These are phyloP conservation scores for Plasmodium berghei DNA, from an alignment of 169 alveolate genomes.

Conservation along the genomic window DNA sequence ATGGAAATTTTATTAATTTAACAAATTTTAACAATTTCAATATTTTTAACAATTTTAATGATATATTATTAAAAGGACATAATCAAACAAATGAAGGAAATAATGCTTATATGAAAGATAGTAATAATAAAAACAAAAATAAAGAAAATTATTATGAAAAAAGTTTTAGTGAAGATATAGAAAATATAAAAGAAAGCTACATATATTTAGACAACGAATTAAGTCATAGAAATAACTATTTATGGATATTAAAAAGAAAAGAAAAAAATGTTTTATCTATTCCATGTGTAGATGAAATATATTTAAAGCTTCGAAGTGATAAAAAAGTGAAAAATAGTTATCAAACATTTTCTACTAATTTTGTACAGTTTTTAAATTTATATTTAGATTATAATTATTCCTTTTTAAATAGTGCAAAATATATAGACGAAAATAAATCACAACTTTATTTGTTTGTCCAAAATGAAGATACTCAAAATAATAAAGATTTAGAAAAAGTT, in stretches of 20 bases:
- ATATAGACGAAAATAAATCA: conserved; percentile 8
- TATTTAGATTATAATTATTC: conserved; percentile 40
- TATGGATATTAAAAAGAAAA: conserved; percentile 13
- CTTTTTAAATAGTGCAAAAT: conserved; percentile 27
- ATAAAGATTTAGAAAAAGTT: not conserved
- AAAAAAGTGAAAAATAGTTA: not conserved
- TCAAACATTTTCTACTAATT: not conserved
- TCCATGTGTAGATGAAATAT: conserved; percentile 11
- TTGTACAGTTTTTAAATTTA: conserved; percentile 8
- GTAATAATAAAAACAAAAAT: not conserved
- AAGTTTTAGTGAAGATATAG: not conserved
- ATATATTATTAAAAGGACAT: not conserved
- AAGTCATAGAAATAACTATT: not conserved
- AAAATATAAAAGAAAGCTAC: not conserved
- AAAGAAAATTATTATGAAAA: not conserved
- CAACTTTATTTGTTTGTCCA: conserved; percentile 18
- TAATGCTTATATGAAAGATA: not conserved
- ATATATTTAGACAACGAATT: conserved; percentile 12
- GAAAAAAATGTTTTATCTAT: not conserved
- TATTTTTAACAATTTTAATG: conserved; percentile 40
- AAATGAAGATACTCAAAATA: not conserved
- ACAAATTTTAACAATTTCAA: conserved; percentile 3
- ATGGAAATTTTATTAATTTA: conserved; percentile 28
- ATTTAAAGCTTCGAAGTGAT: not conserved
- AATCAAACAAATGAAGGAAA: not conserved